phyloP scores from a whole-genome alignment of 2,329 filamentous ascomycete genomes.

The Hypomyces perniciosus region DNA sequence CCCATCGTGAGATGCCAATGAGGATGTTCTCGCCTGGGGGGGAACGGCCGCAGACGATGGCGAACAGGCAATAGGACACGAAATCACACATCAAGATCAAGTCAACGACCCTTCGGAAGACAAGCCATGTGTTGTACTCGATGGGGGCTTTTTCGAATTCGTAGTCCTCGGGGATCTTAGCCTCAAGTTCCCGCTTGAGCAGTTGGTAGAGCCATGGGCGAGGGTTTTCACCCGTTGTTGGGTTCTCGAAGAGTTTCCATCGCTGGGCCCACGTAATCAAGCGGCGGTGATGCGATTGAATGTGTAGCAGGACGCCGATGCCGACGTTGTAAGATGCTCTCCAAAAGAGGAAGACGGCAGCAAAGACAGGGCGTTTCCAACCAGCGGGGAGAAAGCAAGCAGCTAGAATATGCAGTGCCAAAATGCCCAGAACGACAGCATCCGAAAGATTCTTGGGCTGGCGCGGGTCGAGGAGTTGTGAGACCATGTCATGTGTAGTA shows the following conservation, averaged over 20 bases:
- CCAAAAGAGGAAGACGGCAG: constrained; percentile 85
- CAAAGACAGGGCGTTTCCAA: constrained; percentile 71
- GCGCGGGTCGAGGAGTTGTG: constrained; percentile 87
- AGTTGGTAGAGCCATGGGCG: constrained; percentile 76
- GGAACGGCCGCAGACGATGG: constrained; percentile 74
- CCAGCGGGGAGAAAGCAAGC: constrained; percentile 66
- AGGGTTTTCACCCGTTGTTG: constrained; percentile 72
- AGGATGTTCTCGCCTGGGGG: constrained; percentile 65
- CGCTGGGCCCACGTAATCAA: constrained; percentile 84
- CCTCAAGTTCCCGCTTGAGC: constrained; percentile 84
- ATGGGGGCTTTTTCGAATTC: constrained; percentile 86
- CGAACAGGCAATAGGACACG: constrained; percentile 92
- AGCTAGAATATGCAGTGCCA: constrained; percentile 67
- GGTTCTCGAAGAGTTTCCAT: constrained; percentile 79
- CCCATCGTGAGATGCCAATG: constrained; percentile 71
- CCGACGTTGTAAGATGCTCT: constrained; percentile 86
- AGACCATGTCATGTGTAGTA: constrained; percentile 97
- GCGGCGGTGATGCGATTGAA: constrained; percentile 83
- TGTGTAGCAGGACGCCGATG: constrained; percentile 81
- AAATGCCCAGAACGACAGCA: constrained; percentile 67
- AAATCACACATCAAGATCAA: constrained; percentile 99
- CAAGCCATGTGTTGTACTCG: constrained; percentile 98
- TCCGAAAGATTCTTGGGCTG: constrained; percentile 95
- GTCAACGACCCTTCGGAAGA: constrained; percentile 93
- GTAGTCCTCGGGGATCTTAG: constrained; percentile 92